Conservation (phyloP, 257 asterid genomes). For the Handroanthus guayacan region DNA sequence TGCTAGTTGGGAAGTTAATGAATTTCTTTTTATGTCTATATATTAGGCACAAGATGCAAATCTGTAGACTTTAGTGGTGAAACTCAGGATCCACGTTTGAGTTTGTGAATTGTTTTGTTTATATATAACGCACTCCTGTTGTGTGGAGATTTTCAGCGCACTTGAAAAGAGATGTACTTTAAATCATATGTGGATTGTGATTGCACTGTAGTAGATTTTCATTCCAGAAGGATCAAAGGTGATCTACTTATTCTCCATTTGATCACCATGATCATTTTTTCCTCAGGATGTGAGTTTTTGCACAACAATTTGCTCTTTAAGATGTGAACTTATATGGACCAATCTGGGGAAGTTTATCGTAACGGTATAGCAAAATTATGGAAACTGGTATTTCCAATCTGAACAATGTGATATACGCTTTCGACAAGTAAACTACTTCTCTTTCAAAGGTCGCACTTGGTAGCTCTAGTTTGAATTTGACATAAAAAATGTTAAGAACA, state of each 20-base stretch:
- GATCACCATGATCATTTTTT: neutral
- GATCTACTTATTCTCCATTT: neutral
- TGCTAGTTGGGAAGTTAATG: neutral
- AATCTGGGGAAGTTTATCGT: neutral
- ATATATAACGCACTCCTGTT: neutral
- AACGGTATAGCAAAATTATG: neutral
- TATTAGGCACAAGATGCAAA: neutral
- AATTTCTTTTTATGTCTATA: neutral
- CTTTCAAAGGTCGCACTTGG: slow-evolving; percentile 1
- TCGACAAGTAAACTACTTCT: neutral
- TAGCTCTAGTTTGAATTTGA: neutral
- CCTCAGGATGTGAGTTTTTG: neutral
- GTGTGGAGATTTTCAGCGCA: neutral
- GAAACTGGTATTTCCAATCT: neutral
- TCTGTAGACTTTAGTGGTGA: slow-evolving; percentile 11
- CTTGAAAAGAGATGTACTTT: neutral
- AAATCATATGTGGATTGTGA: neutral
- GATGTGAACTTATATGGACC: neutral
- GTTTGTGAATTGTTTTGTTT: neutral
- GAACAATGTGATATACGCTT: neutral
- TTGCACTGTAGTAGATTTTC: neutral
- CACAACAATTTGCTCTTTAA: too few species aligned
- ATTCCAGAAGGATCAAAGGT: neutral
- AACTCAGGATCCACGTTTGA: slow-evolving; percentile 13
- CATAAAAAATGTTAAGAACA: neutral